Conservation (phyloP, 163 green algal genomes). For the Chlorella variabilis region DNA sequence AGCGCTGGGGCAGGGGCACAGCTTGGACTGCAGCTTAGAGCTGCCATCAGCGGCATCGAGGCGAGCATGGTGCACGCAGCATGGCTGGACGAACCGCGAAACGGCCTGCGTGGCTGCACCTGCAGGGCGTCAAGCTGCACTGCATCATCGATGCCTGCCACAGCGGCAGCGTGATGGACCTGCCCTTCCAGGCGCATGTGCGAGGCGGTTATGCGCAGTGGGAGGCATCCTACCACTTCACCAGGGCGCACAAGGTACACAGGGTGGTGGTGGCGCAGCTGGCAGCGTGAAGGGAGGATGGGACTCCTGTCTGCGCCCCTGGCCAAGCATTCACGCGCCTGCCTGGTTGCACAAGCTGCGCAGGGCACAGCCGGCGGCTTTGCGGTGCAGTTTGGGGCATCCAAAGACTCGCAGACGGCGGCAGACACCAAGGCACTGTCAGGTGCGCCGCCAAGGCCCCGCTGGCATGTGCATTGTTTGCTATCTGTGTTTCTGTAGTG, state of each 20-base stretch:
- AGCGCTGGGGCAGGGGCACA: neutral
- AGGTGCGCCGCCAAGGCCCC: no score
- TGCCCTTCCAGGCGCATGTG: constrained; percentile 52
- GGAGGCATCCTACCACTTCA: constrained; percentile 36
- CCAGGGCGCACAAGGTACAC: constrained; percentile 50
- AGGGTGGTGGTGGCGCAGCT: no score
- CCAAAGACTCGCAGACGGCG: constrained; percentile 59
- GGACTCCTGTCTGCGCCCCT: neutral
- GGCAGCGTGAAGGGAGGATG: neutral
- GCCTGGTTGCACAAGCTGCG: neutral
- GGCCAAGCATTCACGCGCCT: neutral
- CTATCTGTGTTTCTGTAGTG: no score
- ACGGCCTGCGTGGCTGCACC: constrained; percentile 30
- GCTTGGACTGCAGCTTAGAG: neutral
- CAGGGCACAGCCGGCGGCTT: constrained; percentile 76
- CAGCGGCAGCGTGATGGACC: constrained; percentile 80
- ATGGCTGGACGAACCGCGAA: no score
- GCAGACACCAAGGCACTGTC: constrained; percentile 61
- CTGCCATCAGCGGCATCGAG: neutral
- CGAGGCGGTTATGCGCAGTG: constrained; percentile 44
- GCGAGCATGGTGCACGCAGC: no score
- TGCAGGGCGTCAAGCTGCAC: constrained; percentile 80
- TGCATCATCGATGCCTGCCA: constrained; percentile 93
- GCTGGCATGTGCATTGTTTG: no score
- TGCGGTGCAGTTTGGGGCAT: constrained; percentile 76